Conservation (phyloP, 495 filamentous ascomycete genomes). For the Penicillium macrosclerotiorum region DNA sequence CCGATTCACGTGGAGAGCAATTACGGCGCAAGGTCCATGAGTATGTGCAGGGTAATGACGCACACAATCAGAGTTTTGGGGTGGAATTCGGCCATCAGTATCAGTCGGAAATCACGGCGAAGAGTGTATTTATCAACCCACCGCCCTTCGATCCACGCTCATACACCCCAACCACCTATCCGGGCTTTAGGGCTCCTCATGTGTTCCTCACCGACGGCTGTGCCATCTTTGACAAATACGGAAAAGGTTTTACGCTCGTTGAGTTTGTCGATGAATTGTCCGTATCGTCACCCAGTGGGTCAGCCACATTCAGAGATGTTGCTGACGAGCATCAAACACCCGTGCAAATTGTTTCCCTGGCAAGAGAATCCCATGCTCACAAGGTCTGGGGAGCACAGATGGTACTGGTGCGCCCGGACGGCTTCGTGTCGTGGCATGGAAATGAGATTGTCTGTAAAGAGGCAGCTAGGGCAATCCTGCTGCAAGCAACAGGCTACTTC, state of each 20-base stretch:
- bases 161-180: constrained; percentile 22
- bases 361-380: not conserved
- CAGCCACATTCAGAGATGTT: not conserved
- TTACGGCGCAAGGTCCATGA: constrained; percentile 1
- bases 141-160: constrained; percentile 6
- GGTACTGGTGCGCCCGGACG: constrained; percentile 19
- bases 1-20: not conserved
- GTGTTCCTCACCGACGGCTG: constrained; percentile 24
- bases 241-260: constrained; percentile 27
- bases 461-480: not conserved
- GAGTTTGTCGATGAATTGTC: constrained; percentile 8
- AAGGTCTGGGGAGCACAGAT: constrained; percentile 8
- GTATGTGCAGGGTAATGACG: constrained; percentile 9
- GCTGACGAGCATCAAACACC: not conserved
- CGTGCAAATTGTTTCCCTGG: not conserved
- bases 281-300: not conserved
- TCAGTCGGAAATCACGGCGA: not conserved
- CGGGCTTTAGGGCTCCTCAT: constrained; percentile 28
- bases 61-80: constrained; percentile 9
- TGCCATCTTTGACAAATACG: constrained; percentile 19
- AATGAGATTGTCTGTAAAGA: not conserved
- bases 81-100: constrained; percentile 14
- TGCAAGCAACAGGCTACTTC: not conserved
- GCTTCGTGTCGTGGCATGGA: constrained; percentile 14
- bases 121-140: constrained; percentile 3